Conservation (phyloP, 2,329 filamentous ascomycete genomes). For the Aspergillus pseudoterreus region DNA sequence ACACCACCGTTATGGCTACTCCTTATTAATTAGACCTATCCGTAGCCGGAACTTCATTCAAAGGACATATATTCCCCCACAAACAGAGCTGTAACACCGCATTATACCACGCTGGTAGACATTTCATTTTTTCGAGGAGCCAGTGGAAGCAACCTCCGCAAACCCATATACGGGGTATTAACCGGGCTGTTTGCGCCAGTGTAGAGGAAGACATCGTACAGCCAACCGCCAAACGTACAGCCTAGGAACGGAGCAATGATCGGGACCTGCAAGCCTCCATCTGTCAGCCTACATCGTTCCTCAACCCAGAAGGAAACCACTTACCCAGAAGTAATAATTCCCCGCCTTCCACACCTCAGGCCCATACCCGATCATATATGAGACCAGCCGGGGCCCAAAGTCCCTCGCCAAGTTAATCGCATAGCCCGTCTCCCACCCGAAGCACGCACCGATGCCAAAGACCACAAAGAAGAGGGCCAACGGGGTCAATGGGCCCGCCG, state of each 20-base stretch:
- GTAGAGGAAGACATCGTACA: constrained; percentile 67
- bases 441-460: constrained; percentile 69
- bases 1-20: background rate
- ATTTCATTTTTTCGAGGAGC: constrained; percentile 57
- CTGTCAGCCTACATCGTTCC: background rate
- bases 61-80: no score
- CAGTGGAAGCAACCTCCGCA: constrained; percentile 50
- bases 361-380: constrained; percentile 66
- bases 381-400: constrained; percentile 65
- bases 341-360: constrained; percentile 64
- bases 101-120: constrained; percentile 3
- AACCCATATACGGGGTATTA: constrained; percentile 63
- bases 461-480: constrained; percentile 68
- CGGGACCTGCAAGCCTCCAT: constrained; percentile 51
- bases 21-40: no score
- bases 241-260: constrained; percentile 69
- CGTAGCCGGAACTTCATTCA: no score
- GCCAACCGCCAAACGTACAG: constrained; percentile 59
- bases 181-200: constrained; percentile 64
- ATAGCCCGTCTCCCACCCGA: constrained; percentile 74
- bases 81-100: no score
- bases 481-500: constrained; percentile 56
- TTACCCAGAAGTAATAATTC: constrained; percentile 69
- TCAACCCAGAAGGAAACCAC: background rate
- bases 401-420: constrained; percentile 72